Evolutionary conservation across 139 green algal species (phyloP).

Genomic region (Coelastrella sp.): DNA sequence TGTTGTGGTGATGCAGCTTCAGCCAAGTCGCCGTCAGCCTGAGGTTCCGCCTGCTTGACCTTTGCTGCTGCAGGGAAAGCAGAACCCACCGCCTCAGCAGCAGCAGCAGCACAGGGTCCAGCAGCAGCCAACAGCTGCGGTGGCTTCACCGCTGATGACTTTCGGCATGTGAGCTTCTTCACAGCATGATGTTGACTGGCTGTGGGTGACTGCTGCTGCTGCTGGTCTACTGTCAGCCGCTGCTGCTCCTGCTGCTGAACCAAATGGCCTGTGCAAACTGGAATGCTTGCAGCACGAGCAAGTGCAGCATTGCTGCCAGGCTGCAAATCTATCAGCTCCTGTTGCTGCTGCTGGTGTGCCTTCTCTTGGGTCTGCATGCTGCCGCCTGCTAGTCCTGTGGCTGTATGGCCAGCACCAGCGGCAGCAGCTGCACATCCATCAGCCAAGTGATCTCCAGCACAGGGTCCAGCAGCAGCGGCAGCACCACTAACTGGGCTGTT

Average conservation of each 20-base stretch:
- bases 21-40: no score
- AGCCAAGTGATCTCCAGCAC: no score
- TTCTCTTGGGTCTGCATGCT: not conserved
- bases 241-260: constrained; percentile 8
- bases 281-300: no score
- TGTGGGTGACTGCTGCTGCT: no score
- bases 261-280: no score
- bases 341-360: constrained; percentile 2
- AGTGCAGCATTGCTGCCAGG: no score
- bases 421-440: not conserved
- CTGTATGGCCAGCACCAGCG: no score
- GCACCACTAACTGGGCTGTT: not conserved
- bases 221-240: not conserved
- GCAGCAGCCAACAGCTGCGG: not conserved
- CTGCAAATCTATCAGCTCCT: no score
- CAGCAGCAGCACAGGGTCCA: not conserved
- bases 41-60: not conserved
- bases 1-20: no score
- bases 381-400: not conserved
- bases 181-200: not conserved
- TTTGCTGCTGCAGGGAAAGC: not conserved
- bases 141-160: not conserved
- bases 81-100: not conserved
- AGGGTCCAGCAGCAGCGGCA: not conserved
- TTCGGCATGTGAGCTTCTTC: constrained; percentile 32